Base-by-base conservation (phyloP, 352 stramenopile genomes). In the Sclerospora graminicola region DNA sequence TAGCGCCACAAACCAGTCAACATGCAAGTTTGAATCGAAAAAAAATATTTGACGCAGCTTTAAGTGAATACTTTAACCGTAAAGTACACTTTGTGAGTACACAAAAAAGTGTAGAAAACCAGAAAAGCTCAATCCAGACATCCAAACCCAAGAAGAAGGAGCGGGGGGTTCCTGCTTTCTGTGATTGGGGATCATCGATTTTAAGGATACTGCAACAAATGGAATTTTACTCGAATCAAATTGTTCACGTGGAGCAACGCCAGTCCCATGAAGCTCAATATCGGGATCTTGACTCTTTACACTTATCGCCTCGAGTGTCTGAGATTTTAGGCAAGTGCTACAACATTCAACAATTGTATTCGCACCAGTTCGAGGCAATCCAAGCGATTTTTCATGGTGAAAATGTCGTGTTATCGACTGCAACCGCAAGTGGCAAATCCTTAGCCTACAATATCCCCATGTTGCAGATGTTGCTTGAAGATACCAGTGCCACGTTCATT, bases 381-480 rank as follows among this genome's bases (percentile, higher is more conserved):
- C 61, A 87, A 26, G 89, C 94, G 4, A 73, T 92, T 5, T 45
- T 85, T 26, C 44, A 65, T 18, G 87, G 82, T 28, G 63, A 82
- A 32, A 96, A 98, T 49, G 95, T 96, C 5, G 74, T 97, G 33
- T 68, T 99, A 19, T 97, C 87, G 7, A 99, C 96, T 18, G 83
- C 93, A 5, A 99, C 96, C 9, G 94, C 94, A 10, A 97, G 78
- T 31, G 96, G 96, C 2, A 99, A 99, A 62, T 97, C 83, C 6
- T 60, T 98, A n/a, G 91, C 94, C 18, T 99, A 97, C 70, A 91
- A 95, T 46, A 54, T 98, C 5, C 95, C 95, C 8, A 95, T 97
- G 49, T 57, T 98, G 16, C 51, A 82, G 52, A 69, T 48, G 55
- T 69, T 86, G 24, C 47, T 89, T 1, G 42, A 65, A 30, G 75